Percentiles rank a stretch among this genome's conserved stretches.
Conservation (phyloP, 2,329 filamentous ascomycete genomes). For the Ophiostoma montium region DNA sequence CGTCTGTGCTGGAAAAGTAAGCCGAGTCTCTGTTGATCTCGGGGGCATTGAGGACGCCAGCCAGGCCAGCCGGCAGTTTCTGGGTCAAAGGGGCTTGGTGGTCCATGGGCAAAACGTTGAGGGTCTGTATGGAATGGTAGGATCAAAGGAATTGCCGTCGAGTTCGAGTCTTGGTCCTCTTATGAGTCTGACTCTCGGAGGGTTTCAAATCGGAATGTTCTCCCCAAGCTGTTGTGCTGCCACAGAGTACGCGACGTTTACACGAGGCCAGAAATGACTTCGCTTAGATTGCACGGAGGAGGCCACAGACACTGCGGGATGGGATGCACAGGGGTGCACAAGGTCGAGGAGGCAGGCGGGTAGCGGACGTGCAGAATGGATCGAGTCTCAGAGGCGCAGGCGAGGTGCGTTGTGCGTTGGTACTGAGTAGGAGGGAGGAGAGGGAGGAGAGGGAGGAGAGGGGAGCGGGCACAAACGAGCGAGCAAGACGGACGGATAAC, state of each 20-base stretch:
- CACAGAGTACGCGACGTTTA: neutral
- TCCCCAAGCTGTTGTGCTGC: neutral
- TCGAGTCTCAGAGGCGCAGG: conserved; percentile 4
- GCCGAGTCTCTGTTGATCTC: conserved; percentile 38
- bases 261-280: neutral
- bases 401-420: neutral
- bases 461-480: no score
- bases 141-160: neutral
- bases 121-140: no score
- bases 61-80: conserved; percentile 33
- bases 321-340: neutral
- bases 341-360: conserved; percentile 1
- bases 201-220: no score
- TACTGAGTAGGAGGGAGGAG: neutral
- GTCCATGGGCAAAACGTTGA: conserved; percentile 23
- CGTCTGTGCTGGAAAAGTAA: conserved; percentile 35
- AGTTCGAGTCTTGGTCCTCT: neutral
- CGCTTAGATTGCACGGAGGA: conserved; percentile 1
- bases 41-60: conserved; percentile 35
- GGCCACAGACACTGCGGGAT: neutral
- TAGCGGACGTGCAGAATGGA: neutral
- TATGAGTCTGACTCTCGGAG: neutral
- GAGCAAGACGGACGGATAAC: neutral
- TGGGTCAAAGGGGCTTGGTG: conserved; percentile 19
- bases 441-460: no score